phyloP scores from a whole-genome alignment of 176 grass and related monocot genomes.

The Urochloa ruziziensis region DNA sequence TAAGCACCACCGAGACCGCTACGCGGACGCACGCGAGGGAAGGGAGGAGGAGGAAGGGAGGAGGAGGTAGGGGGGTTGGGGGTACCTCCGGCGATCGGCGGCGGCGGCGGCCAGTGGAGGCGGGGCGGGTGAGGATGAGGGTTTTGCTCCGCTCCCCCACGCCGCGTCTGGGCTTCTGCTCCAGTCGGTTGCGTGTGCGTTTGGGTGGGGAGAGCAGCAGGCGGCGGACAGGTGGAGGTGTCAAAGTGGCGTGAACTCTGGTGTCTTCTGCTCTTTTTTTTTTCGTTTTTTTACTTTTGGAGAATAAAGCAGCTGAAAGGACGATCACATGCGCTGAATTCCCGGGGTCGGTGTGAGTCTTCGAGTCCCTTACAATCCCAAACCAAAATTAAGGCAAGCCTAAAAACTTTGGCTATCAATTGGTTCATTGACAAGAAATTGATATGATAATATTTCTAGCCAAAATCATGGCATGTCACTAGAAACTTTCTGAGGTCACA shows the following conservation, averaged over 20 bases:
- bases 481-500: too few species aligned
- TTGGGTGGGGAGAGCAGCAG: neutral
- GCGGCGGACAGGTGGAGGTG: neutral
- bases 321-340: too few species aligned
- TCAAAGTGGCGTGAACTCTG: neutral
- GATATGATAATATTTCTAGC: too few species aligned
- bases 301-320: neutral
- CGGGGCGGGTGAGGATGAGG: neutral
- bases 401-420: too few species aligned
- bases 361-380: too few species aligned
- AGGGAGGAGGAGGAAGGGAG: neutral
- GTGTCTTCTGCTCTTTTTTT: neutral
- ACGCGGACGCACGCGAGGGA: neutral
- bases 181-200: neutral
- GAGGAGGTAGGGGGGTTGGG: neutral
- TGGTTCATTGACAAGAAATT: too few species aligned
- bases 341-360: too few species aligned
- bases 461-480: too few species aligned
- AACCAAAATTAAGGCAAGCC: too few species aligned
- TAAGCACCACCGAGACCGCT: neutral
- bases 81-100: neutral
- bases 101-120: neutral
- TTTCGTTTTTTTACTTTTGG: neutral
- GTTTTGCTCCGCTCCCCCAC: neutral
- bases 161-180: neutral